Conservation (phyloP, 163 green algal genomes). For the Coccomyxa subellipsoidea region DNA sequence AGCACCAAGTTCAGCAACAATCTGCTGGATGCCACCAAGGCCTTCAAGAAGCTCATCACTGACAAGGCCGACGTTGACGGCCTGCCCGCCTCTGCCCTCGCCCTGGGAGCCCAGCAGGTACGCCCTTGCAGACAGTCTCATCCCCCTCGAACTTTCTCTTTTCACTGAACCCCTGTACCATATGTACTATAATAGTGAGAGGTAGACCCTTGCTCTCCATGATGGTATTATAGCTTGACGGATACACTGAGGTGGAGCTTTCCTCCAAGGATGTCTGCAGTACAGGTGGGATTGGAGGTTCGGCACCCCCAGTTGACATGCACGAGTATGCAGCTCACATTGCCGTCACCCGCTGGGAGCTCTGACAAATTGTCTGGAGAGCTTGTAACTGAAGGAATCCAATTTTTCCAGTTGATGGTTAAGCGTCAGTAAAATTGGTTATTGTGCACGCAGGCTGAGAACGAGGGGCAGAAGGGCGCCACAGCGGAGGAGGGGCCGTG, state of each 20-base stretch:
- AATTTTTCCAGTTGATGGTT: background rate
- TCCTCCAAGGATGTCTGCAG: no score
- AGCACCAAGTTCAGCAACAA: constrained; percentile 94
- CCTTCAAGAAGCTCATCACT: constrained; percentile 86
- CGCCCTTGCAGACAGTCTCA: background rate
- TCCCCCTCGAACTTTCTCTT: background rate
- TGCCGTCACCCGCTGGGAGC: no score
- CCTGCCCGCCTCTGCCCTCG: constrained; percentile 78
- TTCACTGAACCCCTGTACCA: background rate
- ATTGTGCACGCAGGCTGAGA: background rate
- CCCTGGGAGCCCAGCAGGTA: constrained; percentile 76
- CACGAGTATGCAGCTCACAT: no score
- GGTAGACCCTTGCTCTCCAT: no score
- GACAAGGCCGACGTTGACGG: constrained; percentile 76
- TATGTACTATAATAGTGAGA: no score
- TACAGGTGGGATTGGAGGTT: no score
- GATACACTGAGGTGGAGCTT: no score
- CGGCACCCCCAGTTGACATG: no score
- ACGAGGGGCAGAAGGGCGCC: constrained; percentile 59
- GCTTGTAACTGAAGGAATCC: no score
- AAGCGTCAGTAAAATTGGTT: background rate
- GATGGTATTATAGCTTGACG: no score
- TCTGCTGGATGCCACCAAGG: constrained; percentile 65
- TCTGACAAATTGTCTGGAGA: no score
- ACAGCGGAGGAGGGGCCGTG: constrained; percentile 85